A percentile compares a stretch with the other conserved stretches of the same genome.
Conservation (phyloP, 352 stramenopile species). For the Globisporangium okanoganense region DNA sequence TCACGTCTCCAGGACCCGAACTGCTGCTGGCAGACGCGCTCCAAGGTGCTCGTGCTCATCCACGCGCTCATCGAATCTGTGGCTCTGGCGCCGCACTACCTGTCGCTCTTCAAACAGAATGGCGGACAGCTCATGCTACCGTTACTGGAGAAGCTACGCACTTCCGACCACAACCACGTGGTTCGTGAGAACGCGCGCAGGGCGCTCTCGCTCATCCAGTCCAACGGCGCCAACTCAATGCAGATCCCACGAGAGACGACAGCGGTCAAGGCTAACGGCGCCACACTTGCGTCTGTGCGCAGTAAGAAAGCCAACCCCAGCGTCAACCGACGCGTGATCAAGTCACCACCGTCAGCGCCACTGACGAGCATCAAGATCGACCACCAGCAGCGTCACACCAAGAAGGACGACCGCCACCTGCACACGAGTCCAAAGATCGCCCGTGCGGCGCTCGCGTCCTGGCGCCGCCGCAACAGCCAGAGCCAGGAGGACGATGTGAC, state of each 20-base stretch:
- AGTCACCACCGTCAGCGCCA: constrained; percentile 10
- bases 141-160: constrained; percentile 34
- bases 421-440: constrained; percentile 40
- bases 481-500: constrained; percentile 12
- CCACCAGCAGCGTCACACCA: constrained; percentile 5
- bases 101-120: constrained; percentile 24
- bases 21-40: constrained; percentile 48
- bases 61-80: constrained; percentile 47
- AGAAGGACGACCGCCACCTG: constrained; percentile 7
- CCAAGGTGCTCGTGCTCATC: constrained; percentile 52
- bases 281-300: constrained; percentile 6
- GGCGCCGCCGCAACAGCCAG: constrained; percentile 29
- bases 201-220: constrained; percentile 49
- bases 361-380: constrained; percentile 16
- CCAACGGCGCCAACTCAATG: constrained; percentile 36
- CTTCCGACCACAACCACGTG: constrained; percentile 33
- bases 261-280: neutral
- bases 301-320: neutral
- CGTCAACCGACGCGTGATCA: constrained; percentile 15
- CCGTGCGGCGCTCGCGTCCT: constrained; percentile 32
- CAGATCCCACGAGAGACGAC: constrained; percentile 25
- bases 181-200: constrained; percentile 49
- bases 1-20: constrained; percentile 30
- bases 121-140: constrained; percentile 19
- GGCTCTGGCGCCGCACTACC: constrained; percentile 26